Conservation (phyloP, 371 early-diverging fungal genomes). For the Apophysomyces elegans region DNA sequence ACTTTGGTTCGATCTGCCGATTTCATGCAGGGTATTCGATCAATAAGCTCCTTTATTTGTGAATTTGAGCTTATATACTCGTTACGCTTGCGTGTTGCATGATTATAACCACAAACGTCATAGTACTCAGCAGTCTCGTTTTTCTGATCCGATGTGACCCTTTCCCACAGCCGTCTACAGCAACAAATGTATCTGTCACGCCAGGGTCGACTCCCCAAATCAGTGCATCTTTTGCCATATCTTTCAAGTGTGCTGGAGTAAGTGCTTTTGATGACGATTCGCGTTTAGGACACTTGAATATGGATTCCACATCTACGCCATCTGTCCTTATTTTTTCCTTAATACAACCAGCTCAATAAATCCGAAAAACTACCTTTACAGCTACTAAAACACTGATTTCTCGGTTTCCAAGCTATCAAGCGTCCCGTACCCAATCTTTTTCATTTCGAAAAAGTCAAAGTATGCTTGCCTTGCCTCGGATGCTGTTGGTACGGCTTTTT, state of each 20-base stretch:
- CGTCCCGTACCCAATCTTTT: background rate
- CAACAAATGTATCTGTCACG: conserved; percentile 18
- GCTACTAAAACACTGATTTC: conserved; percentile 7
- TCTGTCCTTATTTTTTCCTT: conserved; percentile 6
- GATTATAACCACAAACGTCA: conserved; percentile 2
- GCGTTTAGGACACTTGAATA: conserved; percentile 4
- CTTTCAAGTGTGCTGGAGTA: background rate
- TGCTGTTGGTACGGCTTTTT: background rate
- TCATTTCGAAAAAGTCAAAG: conserved; percentile 12
- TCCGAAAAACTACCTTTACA: background rate
- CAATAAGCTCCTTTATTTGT: conserved; percentile 6
- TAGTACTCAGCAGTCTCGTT: conserved; percentile 16
- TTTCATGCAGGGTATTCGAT: conserved; percentile 9
- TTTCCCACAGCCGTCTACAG: conserved; percentile 9
- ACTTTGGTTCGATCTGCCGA: background rate
- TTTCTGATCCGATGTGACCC: conserved; percentile 10
- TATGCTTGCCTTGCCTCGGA: background rate
- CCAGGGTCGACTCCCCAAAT: conserved; percentile 24
- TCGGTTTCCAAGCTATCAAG: conserved; percentile 13
- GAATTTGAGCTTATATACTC: background rate
- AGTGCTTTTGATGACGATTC: background rate
- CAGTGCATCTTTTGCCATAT: background rate
- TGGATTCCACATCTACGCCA: conserved; percentile 4
- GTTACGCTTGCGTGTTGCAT: background rate
- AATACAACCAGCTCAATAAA: background rate